Conservation (phyloP, 2,329 filamentous ascomycete species). For the Calonectria fujianensis region DNA sequence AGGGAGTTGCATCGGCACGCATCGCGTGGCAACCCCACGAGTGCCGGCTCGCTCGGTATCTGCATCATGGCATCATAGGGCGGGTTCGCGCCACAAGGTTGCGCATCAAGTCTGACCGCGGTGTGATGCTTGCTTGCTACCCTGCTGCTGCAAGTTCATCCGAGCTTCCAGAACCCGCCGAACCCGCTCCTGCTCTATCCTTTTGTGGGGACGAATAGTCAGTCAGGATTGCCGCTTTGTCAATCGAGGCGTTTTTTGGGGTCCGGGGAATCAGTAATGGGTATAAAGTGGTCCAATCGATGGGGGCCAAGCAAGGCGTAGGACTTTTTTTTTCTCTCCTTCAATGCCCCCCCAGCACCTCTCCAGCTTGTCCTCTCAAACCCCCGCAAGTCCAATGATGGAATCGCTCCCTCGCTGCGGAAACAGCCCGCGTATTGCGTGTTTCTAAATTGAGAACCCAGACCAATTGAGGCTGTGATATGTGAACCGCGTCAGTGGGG, state of each 20-base stretch:
- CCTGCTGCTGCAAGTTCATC: constrained; percentile 6
- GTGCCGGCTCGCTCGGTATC: background rate
- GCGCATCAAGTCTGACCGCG: constrained; percentile 7
- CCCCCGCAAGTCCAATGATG: background rate
- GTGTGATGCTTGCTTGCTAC: no score
- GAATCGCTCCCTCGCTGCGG: background rate
- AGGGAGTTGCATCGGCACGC: constrained; percentile 4
- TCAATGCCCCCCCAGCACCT: background rate
- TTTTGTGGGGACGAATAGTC: background rate
- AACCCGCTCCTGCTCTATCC: background rate
- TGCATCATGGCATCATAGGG: constrained; percentile 3
- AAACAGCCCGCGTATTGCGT: background rate
- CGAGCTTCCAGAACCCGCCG: constrained; percentile 14
- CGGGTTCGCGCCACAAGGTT: background rate
- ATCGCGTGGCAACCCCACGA: constrained; percentile 17
- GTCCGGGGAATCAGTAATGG: background rate
- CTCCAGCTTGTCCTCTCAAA: background rate
- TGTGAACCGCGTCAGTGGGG: constrained; percentile 21
- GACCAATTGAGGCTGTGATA: constrained; percentile 17
- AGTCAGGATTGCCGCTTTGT: background rate
- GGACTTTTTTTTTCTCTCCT: background rate
- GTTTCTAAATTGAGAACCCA: constrained; percentile 13
- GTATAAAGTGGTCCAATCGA: background rate
- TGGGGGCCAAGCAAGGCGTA: background rate
- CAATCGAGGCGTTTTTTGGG: constrained; percentile 16